A percentile compares a stretch with the other conserved stretches of the same genome.
phyloP scores from a whole-genome alignment of 257 asterid genomes.

The Petunia axillaris region DNA sequence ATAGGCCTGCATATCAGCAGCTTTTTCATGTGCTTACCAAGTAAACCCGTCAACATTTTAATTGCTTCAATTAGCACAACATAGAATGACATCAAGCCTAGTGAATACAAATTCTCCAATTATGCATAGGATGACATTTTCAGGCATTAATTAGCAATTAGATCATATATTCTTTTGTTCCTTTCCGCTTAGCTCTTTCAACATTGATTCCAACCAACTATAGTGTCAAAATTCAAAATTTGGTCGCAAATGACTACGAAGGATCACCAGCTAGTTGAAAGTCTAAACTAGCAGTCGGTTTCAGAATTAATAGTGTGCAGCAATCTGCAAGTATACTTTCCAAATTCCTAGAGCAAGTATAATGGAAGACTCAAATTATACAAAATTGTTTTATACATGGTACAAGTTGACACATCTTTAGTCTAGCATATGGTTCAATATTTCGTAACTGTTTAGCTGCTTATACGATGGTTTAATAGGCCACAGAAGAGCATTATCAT shows the following conservation, averaged over 20 bases:
- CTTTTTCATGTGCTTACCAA: not conserved
- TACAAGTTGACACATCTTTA: not conserved
- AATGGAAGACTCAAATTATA: not conserved
- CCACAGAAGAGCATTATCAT: not conserved
- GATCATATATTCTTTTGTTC: not conserved
- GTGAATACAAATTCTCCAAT: not conserved
- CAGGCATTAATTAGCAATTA: not conserved
- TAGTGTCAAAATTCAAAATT: not conserved
- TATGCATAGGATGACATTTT: constrained; percentile 6
- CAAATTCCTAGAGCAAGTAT: not conserved
- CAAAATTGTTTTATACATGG: not conserved
- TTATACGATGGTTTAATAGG: no score
- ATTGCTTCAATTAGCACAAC: constrained; percentile 16
- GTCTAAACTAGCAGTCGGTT: constrained; percentile 1
- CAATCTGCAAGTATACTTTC: not conserved
- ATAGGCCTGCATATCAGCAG: not conserved
- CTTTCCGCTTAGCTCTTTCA: not conserved
- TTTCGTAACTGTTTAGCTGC: no score
- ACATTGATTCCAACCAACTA: not conserved
- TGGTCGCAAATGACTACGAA: not conserved
- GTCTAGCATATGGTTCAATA: not conserved
- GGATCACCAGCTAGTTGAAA: not conserved
- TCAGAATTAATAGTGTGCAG: not conserved
- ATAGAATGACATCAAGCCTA: not conserved
- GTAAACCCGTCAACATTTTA: not conserved